These are phyloP conservation scores for Glebionis coronaria DNA, from an alignment of 129 eudicot genomes.

Conservation along the genomic window DNA sequence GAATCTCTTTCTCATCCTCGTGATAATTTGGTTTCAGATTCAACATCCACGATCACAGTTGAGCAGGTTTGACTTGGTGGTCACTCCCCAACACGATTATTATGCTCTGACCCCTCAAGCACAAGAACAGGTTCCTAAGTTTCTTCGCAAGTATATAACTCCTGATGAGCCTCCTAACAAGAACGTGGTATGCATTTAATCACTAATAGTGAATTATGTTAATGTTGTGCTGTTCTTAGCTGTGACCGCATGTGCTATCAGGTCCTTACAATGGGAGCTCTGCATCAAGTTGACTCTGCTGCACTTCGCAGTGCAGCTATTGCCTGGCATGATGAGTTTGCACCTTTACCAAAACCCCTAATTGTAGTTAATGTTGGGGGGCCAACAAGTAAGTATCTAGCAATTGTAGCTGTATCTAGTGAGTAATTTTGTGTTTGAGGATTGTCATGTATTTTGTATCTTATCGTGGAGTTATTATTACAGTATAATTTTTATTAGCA, in stretches of 20 bases:
- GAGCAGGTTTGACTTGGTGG: conserved; percentile 88
- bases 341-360: conserved; percentile 85
- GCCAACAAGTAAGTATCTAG: conserved; percentile 64
- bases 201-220: conserved; percentile 3
- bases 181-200: conserved; percentile 60
- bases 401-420: neutral
- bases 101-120: conserved; percentile 80
- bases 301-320: conserved; percentile 84
- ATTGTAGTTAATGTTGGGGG: conserved; percentile 94
- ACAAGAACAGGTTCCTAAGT: conserved; percentile 81
- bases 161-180: conserved; percentile 80
- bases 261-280: conserved; percentile 95
- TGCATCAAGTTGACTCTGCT: conserved; percentile 86
- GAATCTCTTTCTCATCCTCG: neutral
- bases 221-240: neutral
- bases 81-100: conserved; percentile 85
- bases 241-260: conserved; percentile 21
- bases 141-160: conserved; percentile 77
- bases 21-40: conserved; percentile 51
- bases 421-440: neutral
- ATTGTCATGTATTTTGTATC: neutral
- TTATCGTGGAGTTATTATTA: neutral
- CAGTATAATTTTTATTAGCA: neutral
- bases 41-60: conserved; percentile 90
- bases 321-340: conserved; percentile 94